Evolutionary conservation across 805 yeast genomes (phyloP).

Genomic region (Candida ovalis): DNA sequence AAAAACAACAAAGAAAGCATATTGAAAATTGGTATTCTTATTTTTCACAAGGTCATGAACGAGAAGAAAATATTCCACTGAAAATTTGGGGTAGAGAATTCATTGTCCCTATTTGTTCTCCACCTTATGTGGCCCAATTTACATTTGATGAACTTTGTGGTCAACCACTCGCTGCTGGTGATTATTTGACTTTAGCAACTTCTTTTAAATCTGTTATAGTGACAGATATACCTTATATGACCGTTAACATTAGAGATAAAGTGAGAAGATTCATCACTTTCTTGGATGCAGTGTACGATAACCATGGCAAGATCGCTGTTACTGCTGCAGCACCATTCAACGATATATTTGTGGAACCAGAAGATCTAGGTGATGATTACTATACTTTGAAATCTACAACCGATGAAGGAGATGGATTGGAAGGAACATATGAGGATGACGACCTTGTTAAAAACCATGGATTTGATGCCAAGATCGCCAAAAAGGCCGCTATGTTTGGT

Average conservation of each 20-base stretch:
- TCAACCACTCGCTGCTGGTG: slow-evolving; percentile 86
- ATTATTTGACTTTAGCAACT: slow-evolving; percentile 78
- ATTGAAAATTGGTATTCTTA: slow-evolving; percentile 73
- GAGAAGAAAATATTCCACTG: slow-evolving; percentile 34
- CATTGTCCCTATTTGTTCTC: slow-evolving; percentile 68
- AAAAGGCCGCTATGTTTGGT: slow-evolving; percentile 72
- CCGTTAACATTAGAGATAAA: slow-evolving; percentile 73
- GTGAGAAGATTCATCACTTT: slow-evolving; percentile 92
- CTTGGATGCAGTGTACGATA: slow-evolving; percentile 92
- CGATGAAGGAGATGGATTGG: slow-evolving; percentile 22
- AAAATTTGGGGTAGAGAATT: slow-evolving; percentile 88
- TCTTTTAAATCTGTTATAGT: slow-evolving; percentile 76
- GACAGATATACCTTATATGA: slow-evolving; percentile 87
- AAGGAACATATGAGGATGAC: slow-evolving; percentile 44
- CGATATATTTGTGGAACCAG: slow-evolving; percentile 82
- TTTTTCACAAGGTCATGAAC: slow-evolving; percentile 60
- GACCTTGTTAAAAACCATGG: slow-evolving; percentile 73
- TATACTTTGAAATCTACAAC: slow-evolving; percentile 33
- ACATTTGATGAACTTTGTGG: slow-evolving; percentile 87
- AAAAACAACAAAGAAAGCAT: slow-evolving; percentile 54
- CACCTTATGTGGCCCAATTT: slow-evolving; percentile 84
- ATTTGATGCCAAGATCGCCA: slow-evolving; percentile 66
- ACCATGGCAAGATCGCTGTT: slow-evolving; percentile 81
- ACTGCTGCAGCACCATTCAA: slow-evolving; percentile 85
- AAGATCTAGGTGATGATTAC: slow-evolving; percentile 46